These are phyloP conservation scores for Solanum pimpinellifolium DNA, from an alignment of 257 asterid genomes.

Conservation along the genomic window DNA sequence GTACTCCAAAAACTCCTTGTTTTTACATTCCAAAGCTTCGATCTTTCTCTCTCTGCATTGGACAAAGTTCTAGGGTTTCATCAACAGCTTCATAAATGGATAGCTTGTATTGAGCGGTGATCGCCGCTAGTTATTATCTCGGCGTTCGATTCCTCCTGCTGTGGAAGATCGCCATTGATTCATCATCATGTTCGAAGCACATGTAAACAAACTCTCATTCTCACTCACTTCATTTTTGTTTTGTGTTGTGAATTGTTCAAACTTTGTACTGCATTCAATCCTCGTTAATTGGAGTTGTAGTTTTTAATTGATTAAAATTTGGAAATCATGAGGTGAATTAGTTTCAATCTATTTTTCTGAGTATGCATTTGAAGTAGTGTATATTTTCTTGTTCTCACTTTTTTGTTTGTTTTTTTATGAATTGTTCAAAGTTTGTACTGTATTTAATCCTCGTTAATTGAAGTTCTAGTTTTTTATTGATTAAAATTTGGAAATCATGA, in stretches of 20 bases:
- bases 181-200: slow-evolving; percentile 45
- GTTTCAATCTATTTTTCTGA: background rate
- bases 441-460: background rate
- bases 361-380: background rate
- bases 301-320: background rate
- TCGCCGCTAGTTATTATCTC: background rate
- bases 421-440: background rate
- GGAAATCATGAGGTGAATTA: background rate
- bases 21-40: background rate
- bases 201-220: slow-evolving; percentile 14
- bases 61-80: background rate
- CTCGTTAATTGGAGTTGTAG: background rate
- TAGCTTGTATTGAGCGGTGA: background rate
- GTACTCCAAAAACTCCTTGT: background rate
- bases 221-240: background rate
- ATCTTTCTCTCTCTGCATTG: background rate
- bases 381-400: background rate
- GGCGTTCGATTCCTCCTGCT: background rate
- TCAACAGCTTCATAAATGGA: background rate
- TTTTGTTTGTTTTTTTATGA: background rate
- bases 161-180: background rate
- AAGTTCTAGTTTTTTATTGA: background rate
- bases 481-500: background rate
- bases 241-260: background rate
- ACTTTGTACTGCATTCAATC: background rate